Evolutionary conservation across 2,329 filamentous ascomycete species (phyloP).

Genomic region (Aspergillus calidoustus): DNA sequence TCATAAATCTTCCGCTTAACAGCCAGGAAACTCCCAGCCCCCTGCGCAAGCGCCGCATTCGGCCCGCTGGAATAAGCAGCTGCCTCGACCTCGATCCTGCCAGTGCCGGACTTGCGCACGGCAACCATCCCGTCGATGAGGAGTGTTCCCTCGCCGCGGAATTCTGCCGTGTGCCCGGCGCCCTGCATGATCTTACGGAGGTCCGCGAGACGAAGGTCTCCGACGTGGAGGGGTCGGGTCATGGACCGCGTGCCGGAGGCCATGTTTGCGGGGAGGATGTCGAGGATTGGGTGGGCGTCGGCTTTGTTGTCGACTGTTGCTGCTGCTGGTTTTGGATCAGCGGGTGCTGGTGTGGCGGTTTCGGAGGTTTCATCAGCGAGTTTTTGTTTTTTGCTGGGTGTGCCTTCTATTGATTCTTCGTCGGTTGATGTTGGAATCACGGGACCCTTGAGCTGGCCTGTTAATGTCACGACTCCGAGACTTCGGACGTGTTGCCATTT

Average conservation of each 20-base stretch:
- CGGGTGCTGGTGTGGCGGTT: constrained; percentile 19
- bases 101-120: constrained; percentile 85
- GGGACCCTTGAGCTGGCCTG: constrained; percentile 68
- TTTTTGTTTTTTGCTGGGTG: constrained; percentile 58
- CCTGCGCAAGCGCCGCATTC: constrained; percentile 48
- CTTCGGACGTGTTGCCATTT: constrained; percentile 95
- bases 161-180: constrained; percentile 85
- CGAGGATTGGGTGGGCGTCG: constrained; percentile 56
- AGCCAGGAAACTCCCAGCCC: constrained; percentile 76
- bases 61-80: constrained; percentile 60
- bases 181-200: constrained; percentile 81
- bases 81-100: constrained; percentile 85
- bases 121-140: constrained; percentile 87
- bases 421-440: constrained; percentile 34
- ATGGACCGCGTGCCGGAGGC: constrained; percentile 75
- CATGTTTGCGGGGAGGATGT: constrained; percentile 64
- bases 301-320: constrained; percentile 28
- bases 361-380: constrained; percentile 28
- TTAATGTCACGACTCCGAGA: constrained; percentile 89
- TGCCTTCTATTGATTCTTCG: constrained; percentile 39
- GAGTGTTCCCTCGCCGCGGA: constrained; percentile 88
- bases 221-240: constrained; percentile 89
- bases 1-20: constrained; percentile 93
- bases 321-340: constrained; percentile 27
- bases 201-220: constrained; percentile 87